phyloP scores from a whole-genome alignment of 2,329 filamentous ascomycete genomes.

The Phialophora expanda region DNA sequence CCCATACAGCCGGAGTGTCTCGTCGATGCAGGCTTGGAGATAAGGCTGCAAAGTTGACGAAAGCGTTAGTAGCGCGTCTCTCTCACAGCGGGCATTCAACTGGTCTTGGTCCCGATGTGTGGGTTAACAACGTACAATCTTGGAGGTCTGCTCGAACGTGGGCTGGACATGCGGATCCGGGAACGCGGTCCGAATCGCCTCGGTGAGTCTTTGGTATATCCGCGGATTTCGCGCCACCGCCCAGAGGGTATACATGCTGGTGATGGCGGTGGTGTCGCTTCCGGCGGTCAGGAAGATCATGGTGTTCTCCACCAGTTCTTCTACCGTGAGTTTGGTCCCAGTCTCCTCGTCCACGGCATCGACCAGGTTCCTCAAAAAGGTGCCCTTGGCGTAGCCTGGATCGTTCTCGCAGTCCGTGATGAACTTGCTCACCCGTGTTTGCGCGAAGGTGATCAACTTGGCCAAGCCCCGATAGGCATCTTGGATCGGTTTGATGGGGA shows the following conservation, averaged over 20 bases:
- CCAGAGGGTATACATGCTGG: slow-evolving; percentile 46
- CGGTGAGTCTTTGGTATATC: background rate
- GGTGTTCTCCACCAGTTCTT: slow-evolving; percentile 21
- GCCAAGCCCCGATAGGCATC: slow-evolving; percentile 16
- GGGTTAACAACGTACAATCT: slow-evolving; percentile 19
- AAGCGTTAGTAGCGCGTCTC: too few species aligned
- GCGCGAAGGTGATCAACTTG: slow-evolving; percentile 25
- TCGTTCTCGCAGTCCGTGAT: slow-evolving; percentile 7
- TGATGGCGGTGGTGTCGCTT: slow-evolving; percentile 59
- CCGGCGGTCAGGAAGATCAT: slow-evolving; percentile 51
- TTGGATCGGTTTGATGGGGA: slow-evolving; percentile 25
- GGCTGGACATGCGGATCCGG: slow-evolving; percentile 12
- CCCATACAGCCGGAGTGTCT: slow-evolving; percentile 23
- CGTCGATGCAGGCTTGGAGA: slow-evolving; percentile 12
- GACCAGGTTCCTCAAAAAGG: slow-evolving; percentile 25
- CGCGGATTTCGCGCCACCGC: background rate
- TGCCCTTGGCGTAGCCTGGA: slow-evolving; percentile 5
- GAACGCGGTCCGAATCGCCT: slow-evolving; percentile 42
- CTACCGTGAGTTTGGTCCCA: slow-evolving; percentile 2
- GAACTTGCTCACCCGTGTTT: slow-evolving; percentile 12
- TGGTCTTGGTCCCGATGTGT: too few species aligned
- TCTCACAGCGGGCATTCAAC: background rate
- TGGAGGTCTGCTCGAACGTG: slow-evolving; percentile 17
- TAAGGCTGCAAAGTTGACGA: too few species aligned
- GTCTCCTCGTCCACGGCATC: slow-evolving; percentile 21